A percentile compares a stretch with the other conserved stretches of the same genome.
phyloP scores from a whole-genome alignment of 148 eudicot species.

The Agrostemma githago region DNA sequence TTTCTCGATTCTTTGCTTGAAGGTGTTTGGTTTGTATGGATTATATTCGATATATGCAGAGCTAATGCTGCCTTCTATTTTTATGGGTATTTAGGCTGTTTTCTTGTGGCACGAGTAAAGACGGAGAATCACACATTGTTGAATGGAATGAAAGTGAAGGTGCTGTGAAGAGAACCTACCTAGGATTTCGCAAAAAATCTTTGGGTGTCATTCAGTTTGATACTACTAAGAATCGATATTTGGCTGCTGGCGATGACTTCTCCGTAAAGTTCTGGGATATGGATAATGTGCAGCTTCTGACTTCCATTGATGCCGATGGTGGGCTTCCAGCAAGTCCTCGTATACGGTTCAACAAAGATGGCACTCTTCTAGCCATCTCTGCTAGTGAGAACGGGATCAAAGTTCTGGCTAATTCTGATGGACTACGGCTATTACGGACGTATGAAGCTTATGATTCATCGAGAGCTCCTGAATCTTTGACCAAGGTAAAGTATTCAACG shows the following conservation, averaged over 20 bases:
- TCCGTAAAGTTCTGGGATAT: constrained; percentile 87
- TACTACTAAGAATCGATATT: constrained; percentile 58
- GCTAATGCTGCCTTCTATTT: constrained; percentile 15
- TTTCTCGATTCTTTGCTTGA: constrained; percentile 13
- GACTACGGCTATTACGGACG: constrained; percentile 56
- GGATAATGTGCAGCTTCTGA: constrained; percentile 70
- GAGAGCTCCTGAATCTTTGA: constrained; percentile 53
- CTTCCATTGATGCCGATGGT: constrained; percentile 82
- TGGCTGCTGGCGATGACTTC: constrained; percentile 85
- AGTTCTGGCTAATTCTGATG: constrained; percentile 70
- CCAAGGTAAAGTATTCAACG: constrained; percentile 40
- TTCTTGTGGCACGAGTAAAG: constrained; percentile 85
- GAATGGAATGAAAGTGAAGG: constrained; percentile 98
- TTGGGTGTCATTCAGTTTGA: constrained; percentile 77
- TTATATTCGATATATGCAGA: constrained; percentile 2
- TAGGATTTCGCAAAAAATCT: constrained; percentile 63
- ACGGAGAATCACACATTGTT: constrained; percentile 77
- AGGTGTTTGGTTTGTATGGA: neutral
- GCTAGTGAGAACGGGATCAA: constrained; percentile 74
- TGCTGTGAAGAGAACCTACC: constrained; percentile 68
- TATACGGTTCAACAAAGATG: constrained; percentile 87
- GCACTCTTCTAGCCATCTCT: constrained; percentile 75
- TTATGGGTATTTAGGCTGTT: constrained; percentile 50
- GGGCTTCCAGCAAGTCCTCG: constrained; percentile 82
- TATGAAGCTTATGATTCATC: constrained; percentile 55